Evolutionary conservation across 148 eudicot genomes (phyloP), one percentile per base, ranked within the genome.

Genomic region (Rhododendron williamsianum): DNA sequence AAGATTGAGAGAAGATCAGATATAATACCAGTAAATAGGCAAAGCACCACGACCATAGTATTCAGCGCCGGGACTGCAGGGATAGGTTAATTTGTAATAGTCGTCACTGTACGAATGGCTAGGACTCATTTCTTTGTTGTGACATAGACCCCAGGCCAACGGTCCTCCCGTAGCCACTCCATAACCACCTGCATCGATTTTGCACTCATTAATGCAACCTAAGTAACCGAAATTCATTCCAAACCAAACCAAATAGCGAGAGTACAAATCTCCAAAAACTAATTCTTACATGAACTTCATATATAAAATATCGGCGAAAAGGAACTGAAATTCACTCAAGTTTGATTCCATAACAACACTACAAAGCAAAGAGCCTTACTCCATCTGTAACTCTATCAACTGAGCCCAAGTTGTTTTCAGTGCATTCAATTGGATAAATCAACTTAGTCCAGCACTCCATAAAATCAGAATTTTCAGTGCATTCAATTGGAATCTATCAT

Each of bases 141-240:
- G 95, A 90, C 99, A 97, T 80, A 97, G 94, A 82, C 99, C 99
- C 98, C 98, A 97, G 9, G 99, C 96, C 76, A 84, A 81, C 15
- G 98, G 98, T 84, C 99, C 99, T 58, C 99, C 99, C 0, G 95
- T 93, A 52, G 94, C 98, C 52, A 97, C 99, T 77, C 93, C 93
- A 91, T 93, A 94, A 84, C 99, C 99, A 92, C 99, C 99, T 97
- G 90, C 88, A 89, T 81, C 76, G 63, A 46, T 67, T 60, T 58
- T 16, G 0, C 23, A 52, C 21, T 51, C 16, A 9, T n/a, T 30
- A 54, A 33, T 30, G 67, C 73, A 60, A 81, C 72, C 1, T n/a
- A 38, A 81, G 35, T 16, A 38, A 60, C 38, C 23, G n/a, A 81
- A 63, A 19, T 80, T 36, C 72, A 41, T 23, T 81, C 33, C 38